Evolutionary conservation across 495 filamentous ascomycete species (phyloP).

Genomic region (Penicillium simplicissimum): DNA sequence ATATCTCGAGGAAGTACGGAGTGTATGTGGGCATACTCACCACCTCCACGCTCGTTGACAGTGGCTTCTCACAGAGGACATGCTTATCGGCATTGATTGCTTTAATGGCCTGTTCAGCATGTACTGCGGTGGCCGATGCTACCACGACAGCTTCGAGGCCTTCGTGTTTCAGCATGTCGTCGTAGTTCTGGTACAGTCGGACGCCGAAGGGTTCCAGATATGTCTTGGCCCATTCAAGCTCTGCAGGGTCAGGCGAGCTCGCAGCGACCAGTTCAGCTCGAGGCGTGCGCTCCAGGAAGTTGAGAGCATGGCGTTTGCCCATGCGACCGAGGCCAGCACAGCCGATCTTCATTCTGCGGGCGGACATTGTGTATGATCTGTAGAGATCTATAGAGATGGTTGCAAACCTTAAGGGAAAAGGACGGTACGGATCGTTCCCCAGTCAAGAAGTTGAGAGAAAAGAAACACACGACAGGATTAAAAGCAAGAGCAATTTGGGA

Average conservation of each 20-base stretch:
- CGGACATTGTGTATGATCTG: conserved; percentile 39
- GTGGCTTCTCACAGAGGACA: conserved; percentile 58
- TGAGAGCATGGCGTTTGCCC: conserved; percentile 58
- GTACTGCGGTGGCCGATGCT: conserved; percentile 53
- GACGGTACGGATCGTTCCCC: no score
- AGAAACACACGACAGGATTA: not conserved
- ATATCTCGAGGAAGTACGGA: not conserved
- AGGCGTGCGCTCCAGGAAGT: conserved; percentile 53
- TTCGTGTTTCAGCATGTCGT: conserved; percentile 56
- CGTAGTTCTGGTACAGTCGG: conserved; percentile 51
- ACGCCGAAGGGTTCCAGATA: conserved; percentile 52
- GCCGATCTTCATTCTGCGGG: conserved; percentile 47
- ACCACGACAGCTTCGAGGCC: conserved; percentile 56
- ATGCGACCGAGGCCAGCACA: conserved; percentile 59
- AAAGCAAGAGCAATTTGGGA: not conserved
- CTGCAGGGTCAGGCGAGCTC: conserved; percentile 48
- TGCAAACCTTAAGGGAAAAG: no score
- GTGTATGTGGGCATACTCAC: conserved; percentile 34
- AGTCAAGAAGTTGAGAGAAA: not conserved
- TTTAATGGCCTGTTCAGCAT: conserved; percentile 58
- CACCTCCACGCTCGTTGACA: conserved; percentile 51
- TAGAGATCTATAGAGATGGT: not conserved
- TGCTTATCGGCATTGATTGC: conserved; percentile 55
- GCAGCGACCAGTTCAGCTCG: conserved; percentile 55
- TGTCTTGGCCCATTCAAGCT: conserved; percentile 52